Conservation (phyloP, 176 grass and related monocot species). For the Bothriochloa decipiens region DNA sequence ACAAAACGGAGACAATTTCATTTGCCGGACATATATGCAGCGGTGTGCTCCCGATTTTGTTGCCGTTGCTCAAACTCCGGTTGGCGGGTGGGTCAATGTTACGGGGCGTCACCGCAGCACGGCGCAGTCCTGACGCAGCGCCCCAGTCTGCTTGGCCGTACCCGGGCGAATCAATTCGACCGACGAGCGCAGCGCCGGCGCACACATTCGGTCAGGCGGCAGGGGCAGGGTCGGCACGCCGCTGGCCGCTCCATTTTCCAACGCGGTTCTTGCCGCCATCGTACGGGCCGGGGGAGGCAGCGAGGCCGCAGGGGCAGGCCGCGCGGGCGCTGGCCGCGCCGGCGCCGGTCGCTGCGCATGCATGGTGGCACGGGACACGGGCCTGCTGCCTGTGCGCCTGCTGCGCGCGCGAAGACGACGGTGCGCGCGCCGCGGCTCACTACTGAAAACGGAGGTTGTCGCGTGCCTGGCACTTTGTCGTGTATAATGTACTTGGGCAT, state of each 20-base stretch:
- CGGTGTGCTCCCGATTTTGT: background rate
- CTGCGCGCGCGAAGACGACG: too few species aligned
- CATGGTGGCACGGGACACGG: background rate
- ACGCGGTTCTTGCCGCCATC: constrained; percentile 32
- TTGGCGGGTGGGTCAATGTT: background rate
- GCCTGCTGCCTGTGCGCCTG: background rate
- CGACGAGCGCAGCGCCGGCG: constrained; percentile 3
- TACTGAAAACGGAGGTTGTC: too few species aligned
- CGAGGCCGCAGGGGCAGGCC: background rate
- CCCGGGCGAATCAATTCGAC: background rate
- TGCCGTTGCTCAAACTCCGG: background rate
- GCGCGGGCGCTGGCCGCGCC: background rate
- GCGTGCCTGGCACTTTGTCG: too few species aligned
- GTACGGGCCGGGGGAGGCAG: background rate
- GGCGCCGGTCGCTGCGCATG: background rate
- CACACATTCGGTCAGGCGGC: background rate
- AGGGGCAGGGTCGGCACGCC: background rate
- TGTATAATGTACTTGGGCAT: too few species aligned
- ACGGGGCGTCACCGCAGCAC: background rate
- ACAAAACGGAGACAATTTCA: too few species aligned
- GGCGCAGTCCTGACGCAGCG: background rate
- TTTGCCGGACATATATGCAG: too few species aligned
- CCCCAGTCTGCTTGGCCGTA: constrained; percentile 5
- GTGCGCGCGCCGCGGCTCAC: background rate
- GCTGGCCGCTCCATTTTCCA: constrained; percentile 48